phyloP scores from a whole-genome alignment of 768 basidiomycete genomes.

The Russula sp. region DNA sequence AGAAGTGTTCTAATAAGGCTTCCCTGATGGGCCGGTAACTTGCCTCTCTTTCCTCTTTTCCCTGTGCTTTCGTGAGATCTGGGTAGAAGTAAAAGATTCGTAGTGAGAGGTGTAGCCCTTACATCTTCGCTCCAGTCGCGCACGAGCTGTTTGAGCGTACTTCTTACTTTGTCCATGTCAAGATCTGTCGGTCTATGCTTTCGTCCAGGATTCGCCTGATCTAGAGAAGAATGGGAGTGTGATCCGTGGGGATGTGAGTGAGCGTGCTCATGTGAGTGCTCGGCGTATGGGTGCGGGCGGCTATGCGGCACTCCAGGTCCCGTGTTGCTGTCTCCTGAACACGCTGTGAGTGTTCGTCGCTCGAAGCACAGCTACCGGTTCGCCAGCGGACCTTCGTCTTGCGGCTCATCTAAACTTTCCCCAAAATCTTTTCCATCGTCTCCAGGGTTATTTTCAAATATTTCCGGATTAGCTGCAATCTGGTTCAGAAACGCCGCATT shows the following conservation, averaged over 20 bases:
- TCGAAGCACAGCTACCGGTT: not conserved
- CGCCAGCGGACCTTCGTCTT: constrained; percentile 9
- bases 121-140: constrained; percentile 91
- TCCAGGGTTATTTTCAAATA: constrained; percentile 57
- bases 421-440: constrained; percentile 30
- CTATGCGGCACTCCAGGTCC: constrained; percentile 23
- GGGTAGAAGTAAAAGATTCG: not conserved
- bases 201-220: constrained; percentile 25
- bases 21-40: constrained; percentile 81
- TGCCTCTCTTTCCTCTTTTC: constrained; percentile 64
- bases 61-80: constrained; percentile 40
- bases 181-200: constrained; percentile 53
- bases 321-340: not conserved
- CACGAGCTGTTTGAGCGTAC: constrained; percentile 88
- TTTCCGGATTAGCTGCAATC: constrained; percentile 74
- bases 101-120: constrained; percentile 13
- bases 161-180: constrained; percentile 87
- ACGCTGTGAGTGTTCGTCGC: not conserved
- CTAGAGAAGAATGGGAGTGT: constrained; percentile 23
- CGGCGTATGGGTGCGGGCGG: constrained; percentile 20
- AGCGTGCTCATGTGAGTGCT: constrained; percentile 35
- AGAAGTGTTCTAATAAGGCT: constrained; percentile 61
- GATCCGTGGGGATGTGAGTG: constrained; percentile 29
- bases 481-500: constrained; percentile 74
- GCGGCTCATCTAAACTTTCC: constrained; percentile 18